Conservation (phyloP, 768 basidiomycete species). For the Pleurotus eryngii region DNA sequence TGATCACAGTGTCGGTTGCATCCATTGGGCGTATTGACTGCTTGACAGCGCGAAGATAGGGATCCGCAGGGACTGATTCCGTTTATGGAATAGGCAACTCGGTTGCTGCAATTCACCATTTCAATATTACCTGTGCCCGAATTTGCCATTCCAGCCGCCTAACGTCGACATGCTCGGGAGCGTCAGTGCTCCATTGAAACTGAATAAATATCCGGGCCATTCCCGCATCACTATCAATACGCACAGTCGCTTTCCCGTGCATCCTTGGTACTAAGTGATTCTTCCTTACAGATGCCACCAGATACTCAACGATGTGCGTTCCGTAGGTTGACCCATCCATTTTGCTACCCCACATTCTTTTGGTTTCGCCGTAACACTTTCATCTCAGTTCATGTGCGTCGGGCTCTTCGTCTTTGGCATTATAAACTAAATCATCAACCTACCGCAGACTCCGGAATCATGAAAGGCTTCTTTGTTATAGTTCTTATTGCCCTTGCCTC, state of each 20-base stretch:
- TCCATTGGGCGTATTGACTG: too few species aligned
- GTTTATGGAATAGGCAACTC: too few species aligned
- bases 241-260: neutral
- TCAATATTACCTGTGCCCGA: neutral
- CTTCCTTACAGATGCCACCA: neutral
- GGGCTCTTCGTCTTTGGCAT: neutral
- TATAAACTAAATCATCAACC: neutral
- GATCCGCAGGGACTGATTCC: too few species aligned
- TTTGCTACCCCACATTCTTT: neutral
- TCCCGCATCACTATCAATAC: neutral
- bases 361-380: neutral
- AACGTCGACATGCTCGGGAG: neutral
- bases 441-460: neutral
- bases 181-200: neutral
- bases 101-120: neutral
- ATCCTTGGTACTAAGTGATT: neutral
- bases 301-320: neutral
- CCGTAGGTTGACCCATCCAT: neutral
- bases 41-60: too few species aligned
- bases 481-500: slow-evolving; percentile 1
- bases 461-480: neutral
- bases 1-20: too few species aligned
- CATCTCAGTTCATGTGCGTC: neutral
- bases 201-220: neutral
- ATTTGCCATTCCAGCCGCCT: neutral